A percentile compares a stretch with the other conserved stretches of the same genome.
phyloP scores from a whole-genome alignment of 495 filamentous ascomycete genomes.

The Lasiosphaeris hirsuta region DNA sequence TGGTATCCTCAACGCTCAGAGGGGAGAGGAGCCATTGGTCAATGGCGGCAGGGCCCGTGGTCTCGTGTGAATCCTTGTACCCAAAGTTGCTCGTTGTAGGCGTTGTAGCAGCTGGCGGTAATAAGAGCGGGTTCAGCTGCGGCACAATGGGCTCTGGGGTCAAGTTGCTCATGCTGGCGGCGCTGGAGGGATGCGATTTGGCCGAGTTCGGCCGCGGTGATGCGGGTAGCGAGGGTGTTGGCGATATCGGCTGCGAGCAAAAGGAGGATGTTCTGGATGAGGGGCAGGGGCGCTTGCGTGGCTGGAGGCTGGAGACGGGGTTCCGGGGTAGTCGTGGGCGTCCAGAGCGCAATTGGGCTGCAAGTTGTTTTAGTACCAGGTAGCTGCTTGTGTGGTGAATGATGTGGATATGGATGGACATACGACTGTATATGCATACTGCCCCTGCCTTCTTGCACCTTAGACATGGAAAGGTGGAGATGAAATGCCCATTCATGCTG shows the following conservation, averaged over 20 bases:
- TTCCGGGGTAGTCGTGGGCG: constrained; percentile 19
- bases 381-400: neutral
- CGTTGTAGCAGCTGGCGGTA: neutral
- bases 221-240: neutral
- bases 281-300: constrained; percentile 11
- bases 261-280: neutral
- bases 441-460: constrained; percentile 22
- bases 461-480: constrained; percentile 15
- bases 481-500: constrained; percentile 9
- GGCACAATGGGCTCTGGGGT: neutral
- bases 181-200: neutral
- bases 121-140: neutral
- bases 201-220: neutral
- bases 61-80: neutral
- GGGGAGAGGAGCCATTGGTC: neutral
- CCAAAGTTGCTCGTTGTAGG: neutral
- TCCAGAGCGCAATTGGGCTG: constrained; percentile 23
- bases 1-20: neutral
- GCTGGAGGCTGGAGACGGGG: neutral
- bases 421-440: constrained; percentile 24
- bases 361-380: neutral
- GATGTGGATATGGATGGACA: neutral
- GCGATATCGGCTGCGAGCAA: neutral
- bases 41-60: neutral
- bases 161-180: neutral